A percentile compares a stretch with the other conserved stretches of the same genome.
Evolutionary conservation across 2,329 filamentous ascomycete species (phyloP).

Genomic region (Pyricularia sp.): DNA sequence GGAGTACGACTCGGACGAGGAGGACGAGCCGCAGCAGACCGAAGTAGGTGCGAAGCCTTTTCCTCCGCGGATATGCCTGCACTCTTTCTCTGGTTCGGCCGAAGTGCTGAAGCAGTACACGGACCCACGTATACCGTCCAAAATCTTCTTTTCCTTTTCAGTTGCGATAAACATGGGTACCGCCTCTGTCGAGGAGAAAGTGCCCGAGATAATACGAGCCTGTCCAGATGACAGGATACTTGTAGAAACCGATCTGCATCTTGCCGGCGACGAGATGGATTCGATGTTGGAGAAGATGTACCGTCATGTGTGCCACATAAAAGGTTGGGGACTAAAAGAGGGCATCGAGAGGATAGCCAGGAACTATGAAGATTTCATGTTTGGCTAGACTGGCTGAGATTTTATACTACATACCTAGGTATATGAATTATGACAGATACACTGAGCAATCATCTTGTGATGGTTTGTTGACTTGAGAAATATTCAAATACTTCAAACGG

Average conservation of each 20-base stretch:
- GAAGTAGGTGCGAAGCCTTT: constrained; percentile 45
- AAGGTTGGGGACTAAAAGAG: constrained; percentile 65
- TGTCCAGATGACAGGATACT: constrained; percentile 73
- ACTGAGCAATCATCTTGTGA: neutral
- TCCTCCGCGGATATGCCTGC: constrained; percentile 83
- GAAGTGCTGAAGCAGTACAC: constrained; percentile 73
- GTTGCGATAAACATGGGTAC: constrained; percentile 67
- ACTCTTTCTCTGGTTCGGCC: constrained; percentile 78
- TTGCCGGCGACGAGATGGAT: constrained; percentile 76
- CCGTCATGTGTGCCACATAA: constrained; percentile 66
- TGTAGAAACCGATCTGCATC: constrained; percentile 84
- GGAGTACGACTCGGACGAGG: constrained; percentile 16
- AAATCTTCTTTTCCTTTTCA: constrained; percentile 85
- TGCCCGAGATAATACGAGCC: constrained; percentile 57
- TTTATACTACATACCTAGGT: neutral
- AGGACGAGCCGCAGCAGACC: constrained; percentile 18
- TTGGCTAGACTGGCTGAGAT: constrained; percentile 32
- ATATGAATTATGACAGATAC: neutral
- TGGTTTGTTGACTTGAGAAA: too few relatives aligned
- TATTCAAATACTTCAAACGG: too few relatives aligned
- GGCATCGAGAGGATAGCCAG: constrained; percentile 57
- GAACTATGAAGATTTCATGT: constrained; percentile 74
- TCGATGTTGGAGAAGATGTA: constrained; percentile 63
- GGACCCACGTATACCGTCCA: constrained; percentile 59
- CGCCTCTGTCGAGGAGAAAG: constrained; percentile 33